These are phyloP conservation scores for Austroboletus niveus DNA, from an alignment of 1,284 basidiomycete species.

Conservation along the genomic window DNA sequence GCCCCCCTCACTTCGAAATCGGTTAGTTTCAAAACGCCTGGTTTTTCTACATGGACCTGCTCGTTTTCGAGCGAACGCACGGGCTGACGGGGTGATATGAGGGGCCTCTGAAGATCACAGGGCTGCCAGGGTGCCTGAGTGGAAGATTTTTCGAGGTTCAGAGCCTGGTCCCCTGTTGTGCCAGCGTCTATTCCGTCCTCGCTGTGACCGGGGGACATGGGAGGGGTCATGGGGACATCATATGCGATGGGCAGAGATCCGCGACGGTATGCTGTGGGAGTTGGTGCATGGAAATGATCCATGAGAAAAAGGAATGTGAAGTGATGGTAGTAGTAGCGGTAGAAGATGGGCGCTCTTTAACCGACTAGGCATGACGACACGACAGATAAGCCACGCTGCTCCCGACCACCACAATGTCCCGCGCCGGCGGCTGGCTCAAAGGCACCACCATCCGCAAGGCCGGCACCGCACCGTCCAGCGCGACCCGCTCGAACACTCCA, in stretches of 20 bases:
- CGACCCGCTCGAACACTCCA: constrained; percentile 61
- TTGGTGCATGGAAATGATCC: constrained; percentile 24
- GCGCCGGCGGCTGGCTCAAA: constrained; percentile 53
- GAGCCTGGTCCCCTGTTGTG: constrained; percentile 24
- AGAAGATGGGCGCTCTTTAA: no score
- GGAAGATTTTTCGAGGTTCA: constrained; percentile 24
- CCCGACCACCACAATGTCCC: constrained; percentile 23
- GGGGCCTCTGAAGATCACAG: constrained; percentile 17
- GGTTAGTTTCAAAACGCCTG: constrained; percentile 58
- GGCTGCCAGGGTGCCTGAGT: constrained; percentile 13
- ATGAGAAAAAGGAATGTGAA: constrained; percentile 10
- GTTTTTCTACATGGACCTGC: constrained; percentile 55
- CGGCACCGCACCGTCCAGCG: constrained; percentile 42
- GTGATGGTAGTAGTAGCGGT: neutral
- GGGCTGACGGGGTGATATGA: constrained; percentile 41
- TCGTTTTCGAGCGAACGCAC: constrained; percentile 68
- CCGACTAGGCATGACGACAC: no score
- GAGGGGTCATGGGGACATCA: constrained; percentile 56
- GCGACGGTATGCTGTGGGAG: constrained; percentile 13
- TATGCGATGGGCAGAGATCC: constrained; percentile 23
- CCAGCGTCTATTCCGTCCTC: constrained; percentile 29
- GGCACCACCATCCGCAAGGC: constrained; percentile 73
- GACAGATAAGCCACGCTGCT: no score
- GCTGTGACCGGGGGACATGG: constrained; percentile 51
- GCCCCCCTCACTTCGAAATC: constrained; percentile 82